A percentile compares a stretch with the other conserved stretches of the same genome.
Conservation (phyloP, 768 basidiomycete genomes). For the Podaxis carcinomalis region DNA sequence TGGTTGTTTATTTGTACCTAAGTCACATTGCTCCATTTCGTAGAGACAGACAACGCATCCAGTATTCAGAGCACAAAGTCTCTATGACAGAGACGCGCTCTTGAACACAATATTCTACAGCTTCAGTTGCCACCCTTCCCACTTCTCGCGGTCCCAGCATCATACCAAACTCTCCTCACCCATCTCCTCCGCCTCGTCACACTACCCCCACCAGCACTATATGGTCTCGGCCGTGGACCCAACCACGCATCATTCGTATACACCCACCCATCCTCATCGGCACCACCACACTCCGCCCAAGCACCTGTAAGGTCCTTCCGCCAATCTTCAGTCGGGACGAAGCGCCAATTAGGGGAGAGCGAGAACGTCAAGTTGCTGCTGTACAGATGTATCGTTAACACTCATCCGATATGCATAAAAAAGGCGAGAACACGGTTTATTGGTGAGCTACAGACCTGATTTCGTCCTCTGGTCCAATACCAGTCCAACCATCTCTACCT, state of each 20-base stretch:
- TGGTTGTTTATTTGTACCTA: too few species aligned
- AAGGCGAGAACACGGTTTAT: background rate
- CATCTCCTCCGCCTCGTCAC: constrained; percentile 69
- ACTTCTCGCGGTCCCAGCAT: constrained; percentile 16
- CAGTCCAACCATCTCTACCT: constrained; percentile 68
- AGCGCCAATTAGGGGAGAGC: constrained; percentile 70
- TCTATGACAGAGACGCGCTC: too few species aligned
- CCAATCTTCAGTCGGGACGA: constrained; percentile 78
- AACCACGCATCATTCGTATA: constrained; percentile 79
- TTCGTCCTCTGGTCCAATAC: constrained; percentile 43
- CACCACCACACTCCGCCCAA: constrained; percentile 45
- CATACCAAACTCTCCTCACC: constrained; percentile 65
- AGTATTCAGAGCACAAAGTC: too few species aligned
- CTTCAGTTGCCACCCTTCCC: too few species aligned
- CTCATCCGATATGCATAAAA: background rate
- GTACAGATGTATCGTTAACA: constrained; percentile 11
- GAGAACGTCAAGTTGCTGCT: constrained; percentile 82
- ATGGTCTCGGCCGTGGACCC: constrained; percentile 37
- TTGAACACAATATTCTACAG: too few species aligned
- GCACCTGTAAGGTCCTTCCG: constrained; percentile 53
- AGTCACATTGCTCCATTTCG: too few species aligned
- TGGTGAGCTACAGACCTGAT: constrained; percentile 52
- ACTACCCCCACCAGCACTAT: constrained; percentile 39
- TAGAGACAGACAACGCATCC: too few species aligned
- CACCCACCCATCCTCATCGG: constrained; percentile 64